Conservation (phyloP, 176 grass and related monocot genomes). For the Musa schizocarpa region DNA sequence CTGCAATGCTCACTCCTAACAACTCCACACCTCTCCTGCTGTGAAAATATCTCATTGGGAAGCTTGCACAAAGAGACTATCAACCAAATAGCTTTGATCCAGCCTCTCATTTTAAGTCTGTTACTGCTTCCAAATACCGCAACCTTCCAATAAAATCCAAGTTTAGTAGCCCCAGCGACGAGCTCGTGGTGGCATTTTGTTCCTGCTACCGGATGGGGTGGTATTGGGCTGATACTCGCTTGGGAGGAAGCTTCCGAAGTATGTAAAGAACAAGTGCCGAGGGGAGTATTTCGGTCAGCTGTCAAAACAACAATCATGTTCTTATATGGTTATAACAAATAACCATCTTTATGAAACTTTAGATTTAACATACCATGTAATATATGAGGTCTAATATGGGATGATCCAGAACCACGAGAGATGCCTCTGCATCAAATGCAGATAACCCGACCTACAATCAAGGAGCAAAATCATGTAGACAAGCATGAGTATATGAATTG, state of each 20-base stretch:
- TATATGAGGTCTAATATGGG: constrained; percentile 78
- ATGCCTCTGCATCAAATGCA: constrained; percentile 59
- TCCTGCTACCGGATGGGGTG: constrained; percentile 42
- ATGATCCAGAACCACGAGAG: constrained; percentile 79
- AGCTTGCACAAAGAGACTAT: neutral
- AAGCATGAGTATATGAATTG: neutral
- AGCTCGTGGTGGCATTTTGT: neutral
- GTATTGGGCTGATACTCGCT: constrained; percentile 56
- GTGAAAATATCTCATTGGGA: neutral
- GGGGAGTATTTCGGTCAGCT: constrained; percentile 53
- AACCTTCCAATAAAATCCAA: neutral
- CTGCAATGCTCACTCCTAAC: no score
- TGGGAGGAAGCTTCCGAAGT: constrained; percentile 77
- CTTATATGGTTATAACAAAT: neutral
- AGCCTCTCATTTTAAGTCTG: neutral
- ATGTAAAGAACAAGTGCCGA: constrained; percentile 80
- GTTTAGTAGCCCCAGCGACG: neutral
- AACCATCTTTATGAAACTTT: neutral
- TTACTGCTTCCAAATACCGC: neutral
- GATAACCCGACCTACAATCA: constrained; percentile 49
- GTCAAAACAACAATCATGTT: neutral
- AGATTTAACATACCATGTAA: constrained; percentile 57
- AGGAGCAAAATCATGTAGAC: neutral
- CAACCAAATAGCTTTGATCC: neutral
- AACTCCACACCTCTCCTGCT: no score